A percentile compares a stretch with the other conserved stretches of the same genome.
Conservation (phyloP, 2,329 filamentous ascomycete species). For the Microsporum ferrugineum region DNA sequence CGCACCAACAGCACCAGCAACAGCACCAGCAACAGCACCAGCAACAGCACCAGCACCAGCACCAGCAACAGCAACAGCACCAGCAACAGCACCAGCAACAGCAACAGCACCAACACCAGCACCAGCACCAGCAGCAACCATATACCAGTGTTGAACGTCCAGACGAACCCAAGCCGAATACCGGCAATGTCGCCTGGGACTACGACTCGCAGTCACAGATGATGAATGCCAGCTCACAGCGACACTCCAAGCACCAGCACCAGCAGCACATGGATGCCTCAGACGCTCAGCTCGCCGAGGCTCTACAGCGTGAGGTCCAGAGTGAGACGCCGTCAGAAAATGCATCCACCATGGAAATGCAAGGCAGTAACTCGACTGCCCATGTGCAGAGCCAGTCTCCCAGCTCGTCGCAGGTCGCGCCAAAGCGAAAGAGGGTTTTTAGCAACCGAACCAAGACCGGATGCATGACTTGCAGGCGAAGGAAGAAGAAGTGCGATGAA, state of each 20-base stretch:
- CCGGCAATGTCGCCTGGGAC: slow-evolving; percentile 26
- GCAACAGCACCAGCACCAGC: neutral
- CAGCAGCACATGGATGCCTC: slow-evolving; percentile 34
- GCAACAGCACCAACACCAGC: neutral
- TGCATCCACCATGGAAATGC: neutral
- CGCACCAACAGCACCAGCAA: neutral
- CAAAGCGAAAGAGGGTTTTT: slow-evolving; percentile 49
- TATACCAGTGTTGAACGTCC: slow-evolving; percentile 11
- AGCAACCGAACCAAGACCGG: slow-evolving; percentile 94
- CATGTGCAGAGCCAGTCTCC: slow-evolving; percentile 9
- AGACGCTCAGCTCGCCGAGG: slow-evolving; percentile 42
- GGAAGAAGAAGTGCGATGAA: slow-evolving; percentile 98
- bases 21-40: neutral
- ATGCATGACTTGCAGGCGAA: slow-evolving; percentile 77
- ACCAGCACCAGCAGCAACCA: slow-evolving; percentile 1
- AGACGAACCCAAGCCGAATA: slow-evolving; percentile 20
- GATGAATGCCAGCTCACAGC: slow-evolving; percentile 24
- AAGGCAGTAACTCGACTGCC: neutral
- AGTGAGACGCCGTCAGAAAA: slow-evolving; percentile 18
- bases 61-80: neutral
- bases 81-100: neutral
- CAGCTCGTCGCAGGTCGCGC: slow-evolving; percentile 10
- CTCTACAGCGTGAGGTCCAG: slow-evolving; percentile 40
- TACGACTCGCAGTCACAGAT: slow-evolving; percentile 30
- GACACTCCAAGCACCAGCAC: slow-evolving; percentile 25